Evolutionary conservation across 108 stramenopile species (phyloP), one percentile per base, ranked within the genome.

Genomic region (Pinguiococcus pyrenoidosus): DNA sequence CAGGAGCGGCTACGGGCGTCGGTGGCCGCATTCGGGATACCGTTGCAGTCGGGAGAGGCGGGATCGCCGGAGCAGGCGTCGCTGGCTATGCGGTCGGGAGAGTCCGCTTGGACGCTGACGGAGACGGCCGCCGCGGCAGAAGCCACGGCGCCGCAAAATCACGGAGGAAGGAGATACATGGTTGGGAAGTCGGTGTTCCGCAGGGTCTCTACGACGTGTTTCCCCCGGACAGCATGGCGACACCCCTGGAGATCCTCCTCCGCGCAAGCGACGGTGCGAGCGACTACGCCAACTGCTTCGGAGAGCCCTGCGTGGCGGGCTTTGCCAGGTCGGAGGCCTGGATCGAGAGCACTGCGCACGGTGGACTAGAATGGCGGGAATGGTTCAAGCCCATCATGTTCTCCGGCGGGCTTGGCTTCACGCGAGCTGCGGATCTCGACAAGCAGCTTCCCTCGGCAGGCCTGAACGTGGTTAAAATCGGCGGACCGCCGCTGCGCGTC

Each of bases 351-450:
- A 22, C 24, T 1, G 17, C 24, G 43, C 43, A 14, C 13, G 24
- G 43, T 25, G 43, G n/a, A n/a, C n/a, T n/a, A n/a, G n/a, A n/a
- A n/a, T n/a, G n/a, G n/a, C n/a, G 12, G 12, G 43, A 44, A 14
- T 44, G 17, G 10, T 2, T 44, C 24, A 44, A 44, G 43, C 43
- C 43, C 22, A 44, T 44, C 25, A 44, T 44, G 43, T 44, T 44
- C 43, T 44, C 43, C 24, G 43, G 24, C 2, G 43, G 43, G 2
- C 13, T 44, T 22, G 43, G 43, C 24, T 13, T 12, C 3, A 9
- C 26, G 6, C 24, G 24, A 3, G 43, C 22, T 8, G 24, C 12
- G 9, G 24, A 16, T 12, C 24, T 44, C 7, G 10, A 8, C 24
- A 44, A 44, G 25, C 7, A 8, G 3, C 12, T 4, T 22, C 43